Evolutionary conservation across 352 stramenopile genomes (phyloP), one percentile per base, ranked within the genome.

Genomic region (Globisporangium nagaii): DNA sequence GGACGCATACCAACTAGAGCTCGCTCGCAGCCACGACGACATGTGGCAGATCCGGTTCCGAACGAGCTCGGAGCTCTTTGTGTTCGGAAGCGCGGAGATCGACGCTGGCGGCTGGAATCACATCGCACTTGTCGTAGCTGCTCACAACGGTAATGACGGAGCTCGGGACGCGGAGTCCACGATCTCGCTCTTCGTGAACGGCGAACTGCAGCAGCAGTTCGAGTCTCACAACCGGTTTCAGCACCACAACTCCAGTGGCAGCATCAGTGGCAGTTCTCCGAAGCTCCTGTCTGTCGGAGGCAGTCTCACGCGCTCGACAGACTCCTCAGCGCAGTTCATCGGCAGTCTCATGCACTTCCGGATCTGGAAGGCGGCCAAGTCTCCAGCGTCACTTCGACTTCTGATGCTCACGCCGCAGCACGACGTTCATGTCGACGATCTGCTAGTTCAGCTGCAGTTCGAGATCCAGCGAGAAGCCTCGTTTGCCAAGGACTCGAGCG

Each of bases 1-100:
- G 32, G 57, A 73, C 25, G 64, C 66, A 36, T 73, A 67, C 24
- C 61, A 70, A 28, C 32, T 78, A 3, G 60, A 73, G 43, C 22
- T 78, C 13, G 35, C 66, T 15, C 56, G 40, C 6, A 28, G 13
- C 9, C 40, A 36, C 30, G 44, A 35, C 10, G 31, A 22, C 27
- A 3, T 17, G 15, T 78, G 66, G 66, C 46, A 62, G 11, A 20
- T 75, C 15, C 57, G 55, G 7, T 73, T 75, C 31, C 57, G 63
- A 30, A 71, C 68, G 34, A 58, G 57, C 27, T 71, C 66, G 7
- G 34, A 56, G 49, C 43, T 63, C 4, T 40, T 73, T 22, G 46
- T 48, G 19, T 78, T 78, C 42, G 27, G 30, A 2, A 56, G 53
- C 13, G 47, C 58, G 1, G 48, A 41, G 0, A 28, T 75, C 28